These are phyloP conservation scores for Cercospora zeae-maydis DNA, from an alignment of 2,329 filamentous ascomycete species.

Conservation along the genomic window DNA sequence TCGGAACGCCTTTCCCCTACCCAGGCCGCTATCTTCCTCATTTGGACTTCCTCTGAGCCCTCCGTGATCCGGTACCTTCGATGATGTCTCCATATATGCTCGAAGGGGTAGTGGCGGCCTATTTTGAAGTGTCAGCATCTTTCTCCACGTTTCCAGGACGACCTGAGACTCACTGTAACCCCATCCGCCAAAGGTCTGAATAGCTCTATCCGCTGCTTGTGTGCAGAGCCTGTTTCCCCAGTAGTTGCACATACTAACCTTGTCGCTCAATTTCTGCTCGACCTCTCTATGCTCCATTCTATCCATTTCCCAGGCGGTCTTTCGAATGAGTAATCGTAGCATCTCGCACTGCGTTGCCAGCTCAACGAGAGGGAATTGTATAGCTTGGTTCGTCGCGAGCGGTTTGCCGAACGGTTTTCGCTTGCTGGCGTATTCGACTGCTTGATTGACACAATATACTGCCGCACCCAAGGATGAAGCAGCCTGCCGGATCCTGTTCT, in stretches of 20 bases:
- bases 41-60: constrained; percentile 63
- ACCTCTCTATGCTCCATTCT: constrained; percentile 52
- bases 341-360: constrained; percentile 60
- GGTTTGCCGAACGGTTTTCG: constrained; percentile 56
- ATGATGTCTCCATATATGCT: constrained; percentile 65
- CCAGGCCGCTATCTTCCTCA: constrained; percentile 61
- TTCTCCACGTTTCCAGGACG: background rate
- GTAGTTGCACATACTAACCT: constrained; percentile 65
- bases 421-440: constrained; percentile 54
- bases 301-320: constrained; percentile 62
- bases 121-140: background rate
- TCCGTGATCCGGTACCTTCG: constrained; percentile 62
- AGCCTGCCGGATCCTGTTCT: constrained; percentile 64
- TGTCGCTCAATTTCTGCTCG: constrained; percentile 57
- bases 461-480: constrained; percentile 59
- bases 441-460: constrained; percentile 57
- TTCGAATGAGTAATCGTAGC: constrained; percentile 58
- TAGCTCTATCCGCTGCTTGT: constrained; percentile 59
- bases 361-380: constrained; percentile 63
- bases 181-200: constrained; percentile 60
- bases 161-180: constrained; percentile 46
- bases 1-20: constrained; percentile 46
- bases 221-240: constrained; percentile 60
- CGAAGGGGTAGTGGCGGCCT: constrained; percentile 55
- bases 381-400: constrained; percentile 58